phyloP scores from a whole-genome alignment of 2,329 filamentous ascomycete species.

The Phyllosticta citribraziliensis region DNA sequence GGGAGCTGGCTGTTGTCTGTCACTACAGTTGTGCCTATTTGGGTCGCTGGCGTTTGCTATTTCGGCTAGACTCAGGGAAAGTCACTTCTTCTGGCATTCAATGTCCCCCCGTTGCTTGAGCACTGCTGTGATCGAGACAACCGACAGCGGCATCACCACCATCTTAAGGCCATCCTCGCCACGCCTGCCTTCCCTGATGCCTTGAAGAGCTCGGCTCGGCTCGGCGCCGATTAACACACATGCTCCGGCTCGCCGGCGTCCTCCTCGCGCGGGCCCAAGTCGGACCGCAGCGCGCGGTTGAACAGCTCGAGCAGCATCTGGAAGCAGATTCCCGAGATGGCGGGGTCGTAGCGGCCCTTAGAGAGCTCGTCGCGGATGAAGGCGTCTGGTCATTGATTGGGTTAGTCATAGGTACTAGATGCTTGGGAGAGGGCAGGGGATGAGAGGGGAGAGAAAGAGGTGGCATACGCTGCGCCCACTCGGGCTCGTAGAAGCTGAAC shows the following conservation, averaged over 20 bases:
- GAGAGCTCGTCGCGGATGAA: slow-evolving; percentile 89
- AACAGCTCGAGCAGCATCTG: slow-evolving; percentile 85
- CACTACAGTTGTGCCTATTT: no score
- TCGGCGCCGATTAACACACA: slow-evolving; percentile 46
- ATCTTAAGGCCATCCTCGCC: no score
- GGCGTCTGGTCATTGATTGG: slow-evolving; percentile 45
- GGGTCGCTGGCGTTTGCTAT: no score
- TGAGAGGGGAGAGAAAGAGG: not conserved
- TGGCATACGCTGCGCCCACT: slow-evolving; percentile 72
- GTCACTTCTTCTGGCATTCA: no score
- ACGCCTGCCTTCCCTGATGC: no score
- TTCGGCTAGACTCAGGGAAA: no score
- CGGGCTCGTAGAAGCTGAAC: slow-evolving; percentile 79
- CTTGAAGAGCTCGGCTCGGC: no score
- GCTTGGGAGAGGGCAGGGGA: not conserved
- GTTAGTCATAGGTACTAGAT: not conserved
- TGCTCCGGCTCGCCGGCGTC: slow-evolving; percentile 57
- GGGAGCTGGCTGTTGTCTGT: no score
- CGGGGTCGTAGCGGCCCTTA: slow-evolving; percentile 89
- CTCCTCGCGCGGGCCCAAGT: slow-evolving; percentile 61
- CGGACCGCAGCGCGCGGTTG: slow-evolving; percentile 63
- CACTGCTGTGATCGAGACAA: no score
- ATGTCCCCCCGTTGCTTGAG: no score
- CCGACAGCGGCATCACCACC: no score
- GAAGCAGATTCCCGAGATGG: slow-evolving; percentile 78